Conservation (phyloP, 78 protist genomes). For the Neovahlkampfia damariscottae region DNA sequence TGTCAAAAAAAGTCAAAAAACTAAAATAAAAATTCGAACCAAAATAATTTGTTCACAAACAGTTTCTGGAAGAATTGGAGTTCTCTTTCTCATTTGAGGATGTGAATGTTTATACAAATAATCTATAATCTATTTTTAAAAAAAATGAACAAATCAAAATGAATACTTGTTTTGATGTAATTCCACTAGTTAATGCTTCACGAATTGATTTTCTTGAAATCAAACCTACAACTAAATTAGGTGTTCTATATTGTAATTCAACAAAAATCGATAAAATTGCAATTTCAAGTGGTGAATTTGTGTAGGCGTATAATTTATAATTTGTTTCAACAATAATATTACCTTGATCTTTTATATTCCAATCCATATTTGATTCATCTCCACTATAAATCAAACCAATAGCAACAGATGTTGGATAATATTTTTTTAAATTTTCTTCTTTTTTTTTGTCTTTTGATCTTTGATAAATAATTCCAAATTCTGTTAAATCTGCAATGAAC, state of each 20-base stretch:
- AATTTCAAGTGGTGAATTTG: not conserved
- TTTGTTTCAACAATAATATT: conserved; percentile 13
- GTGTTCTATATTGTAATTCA: not conserved
- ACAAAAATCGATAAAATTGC: not conserved
- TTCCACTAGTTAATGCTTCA: not conserved
- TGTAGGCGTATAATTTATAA: conserved; percentile 16
- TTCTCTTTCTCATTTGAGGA: not conserved
- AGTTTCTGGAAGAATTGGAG: conserved; percentile 2
- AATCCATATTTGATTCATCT: not conserved
- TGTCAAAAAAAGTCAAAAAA: too few relatives aligned
- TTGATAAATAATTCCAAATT: conserved; percentile 7
- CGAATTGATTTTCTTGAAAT: not conserved
- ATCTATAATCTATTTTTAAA: too few relatives aligned
- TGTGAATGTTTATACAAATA: not conserved
- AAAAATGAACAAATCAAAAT: too few relatives aligned
- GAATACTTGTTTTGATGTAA: not conserved
- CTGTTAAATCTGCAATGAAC: conserved; percentile 6
- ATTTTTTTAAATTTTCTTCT: conserved; percentile 8
- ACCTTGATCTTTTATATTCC: not conserved
- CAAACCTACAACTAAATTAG: not conserved
- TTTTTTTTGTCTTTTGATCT: too few relatives aligned
- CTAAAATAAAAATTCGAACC: too few relatives aligned
- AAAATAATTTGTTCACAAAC: conserved; percentile 4
- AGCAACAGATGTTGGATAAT: not conserved
- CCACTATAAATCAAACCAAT: not conserved